phyloP scores from a whole-genome alignment of 2,329 filamentous ascomycete genomes.

The Metarhizium album region DNA sequence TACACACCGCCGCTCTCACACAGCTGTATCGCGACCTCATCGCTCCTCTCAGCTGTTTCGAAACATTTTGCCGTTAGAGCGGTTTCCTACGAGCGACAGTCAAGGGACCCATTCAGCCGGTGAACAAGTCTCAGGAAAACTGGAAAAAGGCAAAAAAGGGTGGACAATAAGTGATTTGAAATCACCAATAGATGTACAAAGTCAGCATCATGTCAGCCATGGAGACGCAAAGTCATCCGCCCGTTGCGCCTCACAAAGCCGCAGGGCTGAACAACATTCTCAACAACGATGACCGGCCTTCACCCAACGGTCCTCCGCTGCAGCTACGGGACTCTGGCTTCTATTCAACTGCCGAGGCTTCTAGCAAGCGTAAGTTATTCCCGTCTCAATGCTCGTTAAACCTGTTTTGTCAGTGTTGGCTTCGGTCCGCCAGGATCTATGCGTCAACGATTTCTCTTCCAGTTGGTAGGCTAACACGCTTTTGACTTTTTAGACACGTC shows the following conservation, averaged over 20 bases:
- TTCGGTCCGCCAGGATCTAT: not conserved
- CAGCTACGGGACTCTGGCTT: constrained; percentile 32
- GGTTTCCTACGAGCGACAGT: not conserved
- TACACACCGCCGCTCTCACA: not conserved
- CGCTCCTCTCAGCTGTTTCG: not conserved
- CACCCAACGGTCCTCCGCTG: constrained; percentile 16
- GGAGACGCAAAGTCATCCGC: constrained; percentile 11
- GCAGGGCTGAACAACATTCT: constrained; percentile 29
- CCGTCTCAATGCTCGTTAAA: not conserved
- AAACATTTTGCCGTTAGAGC: not conserved
- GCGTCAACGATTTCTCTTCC: not conserved
- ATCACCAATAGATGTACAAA: not conserved
- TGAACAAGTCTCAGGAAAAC: not conserved
- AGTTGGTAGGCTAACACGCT: constrained; percentile 1
- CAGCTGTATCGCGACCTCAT: not conserved
- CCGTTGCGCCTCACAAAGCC: constrained; percentile 17
- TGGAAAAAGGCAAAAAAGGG: not conserved
- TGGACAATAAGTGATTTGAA: not conserved
- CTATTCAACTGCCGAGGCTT: constrained; percentile 31
- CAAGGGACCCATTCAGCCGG: not conserved
- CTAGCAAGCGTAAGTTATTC: constrained; percentile 29
- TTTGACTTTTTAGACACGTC: constrained; percentile 22
- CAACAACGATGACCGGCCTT: constrained; percentile 23
- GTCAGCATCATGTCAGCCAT: constrained; percentile 4
- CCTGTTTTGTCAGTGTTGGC: not conserved